Evolutionary conservation across 352 stramenopile species (phyloP), one percentile per base, ranked within the genome.

Genomic region (Phytophthora uliginosa): DNA sequence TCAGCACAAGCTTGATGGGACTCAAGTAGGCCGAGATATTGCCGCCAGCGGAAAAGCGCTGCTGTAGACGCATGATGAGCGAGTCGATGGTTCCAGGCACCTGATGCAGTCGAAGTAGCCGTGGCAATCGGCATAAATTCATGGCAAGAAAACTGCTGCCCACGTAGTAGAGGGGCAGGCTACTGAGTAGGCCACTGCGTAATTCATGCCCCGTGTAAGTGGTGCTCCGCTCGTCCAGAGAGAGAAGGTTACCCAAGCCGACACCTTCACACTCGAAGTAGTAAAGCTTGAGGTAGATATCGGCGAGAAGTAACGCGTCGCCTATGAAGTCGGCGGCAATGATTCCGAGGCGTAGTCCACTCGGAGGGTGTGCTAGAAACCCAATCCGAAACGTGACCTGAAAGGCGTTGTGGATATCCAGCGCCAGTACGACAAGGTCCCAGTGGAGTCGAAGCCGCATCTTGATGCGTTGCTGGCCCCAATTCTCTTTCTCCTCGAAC

Each of bases 241-340:
- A 83, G n/a, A 88, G 33, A 4, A 95, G 54, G 26, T 92, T 93
- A 0, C 48, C 48, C 31, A 92, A 63, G 0, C 86, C 85, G 17
- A 68, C 71, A 0, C 68, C 62, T 20, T 95, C 81, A 28, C 86
- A 93, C 56, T 92, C 86, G 13, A 95, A 94, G 66, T 91, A 93
- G 50, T 91, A 92, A 3, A 94, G 70, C 47, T 93, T 91, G 7
- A 94, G 76, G 31, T 91, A 85, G 31, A 95, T 82, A 56, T 95
- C 88, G 1, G 67, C 36, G 3, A 68, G 45, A 3, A 92, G 70
- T 0, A 91, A 34, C 4, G 61, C 47, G 33, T 95, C 87, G 1
- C 78, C 77, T 17, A 81, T 33, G 7, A 83, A 71, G 50, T 95
- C 85, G 1, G 83, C 54, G 2, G 77, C 53, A 17, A 88, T 45